Base-by-base conservation (phyloP, 257 asterid genomes). In the Scutellaria baicalensis region DNA sequence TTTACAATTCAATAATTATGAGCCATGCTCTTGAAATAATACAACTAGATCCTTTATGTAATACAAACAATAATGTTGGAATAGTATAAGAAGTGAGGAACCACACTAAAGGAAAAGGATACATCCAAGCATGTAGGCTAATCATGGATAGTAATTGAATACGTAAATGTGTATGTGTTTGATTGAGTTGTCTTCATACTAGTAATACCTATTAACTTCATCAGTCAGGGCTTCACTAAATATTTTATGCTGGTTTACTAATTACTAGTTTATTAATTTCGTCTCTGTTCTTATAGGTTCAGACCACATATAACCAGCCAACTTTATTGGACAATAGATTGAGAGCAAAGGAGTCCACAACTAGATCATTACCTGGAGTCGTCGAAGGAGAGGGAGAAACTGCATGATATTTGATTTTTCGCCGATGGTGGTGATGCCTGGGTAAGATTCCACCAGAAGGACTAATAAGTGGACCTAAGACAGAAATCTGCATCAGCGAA, bases 311-410 rank as follows among this genome's bases (percentile, higher is more conserved):
- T 54, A 13, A 43, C 47, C 43, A 7, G 20, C 57, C 14, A 27
- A 49, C 1, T 18, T 47, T 16, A 49, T 45, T 58, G 49, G 31
- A 65, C 38, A 10, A 52, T 18, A 17, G 71, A 42, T 13, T 9
- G 43, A 35, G 51, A 59, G 33, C 16, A 57, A 42, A 62, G 67
- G 40, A 65, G 64, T 68, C 66, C 65, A 11, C 23, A n/a, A 23
- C 66, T 59, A 64, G 52, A 78, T 68, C 9, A 74, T 57, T 86
- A 91, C 99, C 97, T 58, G 86, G 80, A 75, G 82, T 67, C 71
- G 83, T 64, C 17, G 91, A 77, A 36, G 95, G 96, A 78, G 96
- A 77, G 49, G 97, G 97, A 72, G 99, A 84, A 77, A 81, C 67
- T 54, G 80, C 80, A 60, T 5, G 90, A 50, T 69, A 69, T 73